These are phyloP conservation scores for Arthrobotrys conoides DNA, from an alignment of 2,329 filamentous ascomycete species.

Conservation along the genomic window DNA sequence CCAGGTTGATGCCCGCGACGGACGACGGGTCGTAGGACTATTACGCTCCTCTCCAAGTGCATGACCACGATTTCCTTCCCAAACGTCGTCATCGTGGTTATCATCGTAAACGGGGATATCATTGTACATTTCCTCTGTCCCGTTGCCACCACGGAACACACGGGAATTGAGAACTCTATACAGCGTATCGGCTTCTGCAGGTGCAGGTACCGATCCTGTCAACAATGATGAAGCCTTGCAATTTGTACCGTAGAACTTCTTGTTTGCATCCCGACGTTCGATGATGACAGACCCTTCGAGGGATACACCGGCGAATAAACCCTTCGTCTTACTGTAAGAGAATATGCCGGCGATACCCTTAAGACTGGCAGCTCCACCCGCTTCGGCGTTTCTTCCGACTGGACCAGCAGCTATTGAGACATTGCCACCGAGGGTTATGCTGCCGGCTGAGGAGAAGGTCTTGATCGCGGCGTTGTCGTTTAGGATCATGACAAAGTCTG, in stretches of 20 bases:
- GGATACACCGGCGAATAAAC: slow-evolving; percentile 93
- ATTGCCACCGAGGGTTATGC: slow-evolving; percentile 93
- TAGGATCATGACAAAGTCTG: slow-evolving; percentile 97
- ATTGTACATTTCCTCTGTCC: slow-evolving; percentile 84
- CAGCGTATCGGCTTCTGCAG: slow-evolving; percentile 85
- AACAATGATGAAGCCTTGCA: slow-evolving; percentile 82
- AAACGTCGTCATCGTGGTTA: slow-evolving; percentile 83
- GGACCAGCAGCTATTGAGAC: slow-evolving; percentile 96
- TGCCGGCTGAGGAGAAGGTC: slow-evolving; percentile 92
- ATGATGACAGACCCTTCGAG: slow-evolving; percentile 93
- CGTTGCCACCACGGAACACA: slow-evolving; percentile 79
- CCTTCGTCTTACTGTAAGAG: slow-evolving; percentile 98
- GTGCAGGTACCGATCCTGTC: slow-evolving; percentile 81
- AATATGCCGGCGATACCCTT: slow-evolving; percentile 93
- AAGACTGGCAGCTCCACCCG: slow-evolving; percentile 90
- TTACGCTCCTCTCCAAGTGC: slow-evolving; percentile 73
- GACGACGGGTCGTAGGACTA: slow-evolving; percentile 65
- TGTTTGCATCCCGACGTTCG: slow-evolving; percentile 95
- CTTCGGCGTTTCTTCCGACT: slow-evolving; percentile 93
- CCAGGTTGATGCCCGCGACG: slow-evolving; percentile 79
- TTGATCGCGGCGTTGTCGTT: slow-evolving; percentile 91
- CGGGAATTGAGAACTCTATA: slow-evolving; percentile 84
- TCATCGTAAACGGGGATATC: slow-evolving; percentile 92
- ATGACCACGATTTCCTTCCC: slow-evolving; percentile 81
- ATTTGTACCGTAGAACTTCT: slow-evolving; percentile 89